Conservation (phyloP, 306 rosid species). For the Dryas alaskensis region DNA sequence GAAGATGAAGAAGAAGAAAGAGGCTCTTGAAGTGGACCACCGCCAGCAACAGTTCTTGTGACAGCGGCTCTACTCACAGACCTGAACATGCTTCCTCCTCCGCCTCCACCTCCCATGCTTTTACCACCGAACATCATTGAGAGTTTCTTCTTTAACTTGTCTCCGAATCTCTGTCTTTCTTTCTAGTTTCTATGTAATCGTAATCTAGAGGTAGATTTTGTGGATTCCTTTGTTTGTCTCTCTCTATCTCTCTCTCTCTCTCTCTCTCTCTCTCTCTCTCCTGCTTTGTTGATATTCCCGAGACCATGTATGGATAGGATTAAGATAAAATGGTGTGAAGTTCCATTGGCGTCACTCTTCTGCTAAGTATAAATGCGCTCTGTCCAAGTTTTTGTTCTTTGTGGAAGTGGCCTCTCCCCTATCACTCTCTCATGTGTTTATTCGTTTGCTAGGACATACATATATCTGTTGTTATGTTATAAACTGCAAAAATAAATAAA, state of each 20-base stretch:
- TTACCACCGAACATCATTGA: constrained; percentile 42
- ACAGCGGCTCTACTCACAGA: constrained; percentile 38
- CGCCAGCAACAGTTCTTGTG: constrained; percentile 32
- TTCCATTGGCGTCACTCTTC: neutral
- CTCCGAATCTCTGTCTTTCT: neutral
- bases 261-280: neutral
- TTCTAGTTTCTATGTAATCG: neutral
- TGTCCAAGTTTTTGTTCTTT: neutral
- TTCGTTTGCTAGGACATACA: neutral
- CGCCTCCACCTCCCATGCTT: constrained; percentile 46
- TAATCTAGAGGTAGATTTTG: neutral
- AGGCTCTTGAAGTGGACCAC: constrained; percentile 32
- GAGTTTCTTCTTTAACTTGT: neutral
- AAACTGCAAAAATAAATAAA: too few relatives aligned
- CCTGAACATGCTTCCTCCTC: constrained; percentile 37
- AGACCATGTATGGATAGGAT: constrained; percentile 1
- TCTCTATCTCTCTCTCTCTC: neutral
- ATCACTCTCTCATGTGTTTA: neutral
- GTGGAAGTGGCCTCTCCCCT: neutral
- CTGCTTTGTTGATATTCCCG: neutral
- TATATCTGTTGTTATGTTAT: neutral
- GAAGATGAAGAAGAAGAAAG: constrained; percentile 25
- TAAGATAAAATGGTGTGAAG: neutral
- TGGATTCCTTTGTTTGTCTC: constrained; percentile 8
- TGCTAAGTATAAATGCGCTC: neutral